A percentile compares a stretch with the other conserved stretches of the same genome.
Evolutionary conservation across 179 eudicot species (phyloP).

Genomic region (Pouteria campechiana): DNA sequence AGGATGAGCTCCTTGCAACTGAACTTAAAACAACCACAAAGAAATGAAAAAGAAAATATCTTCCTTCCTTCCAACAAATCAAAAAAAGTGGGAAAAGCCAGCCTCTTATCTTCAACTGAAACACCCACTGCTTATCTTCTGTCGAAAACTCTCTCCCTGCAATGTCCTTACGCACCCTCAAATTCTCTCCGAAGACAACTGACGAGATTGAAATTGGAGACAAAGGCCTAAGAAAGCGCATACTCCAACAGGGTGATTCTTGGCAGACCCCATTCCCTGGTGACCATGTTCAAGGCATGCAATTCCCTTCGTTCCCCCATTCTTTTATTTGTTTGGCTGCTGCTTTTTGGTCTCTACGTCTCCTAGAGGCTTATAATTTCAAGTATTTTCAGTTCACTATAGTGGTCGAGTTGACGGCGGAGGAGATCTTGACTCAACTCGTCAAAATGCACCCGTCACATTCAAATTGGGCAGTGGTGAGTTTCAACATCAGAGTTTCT

Average conservation of each 20-base stretch:
- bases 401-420: constrained; percentile 20
- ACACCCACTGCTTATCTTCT: constrained; percentile 16
- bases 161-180: constrained; percentile 11
- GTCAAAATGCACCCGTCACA: constrained; percentile 21
- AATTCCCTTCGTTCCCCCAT: not conserved
- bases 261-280: constrained; percentile 37
- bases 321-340: too few species aligned
- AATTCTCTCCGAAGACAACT: not conserved
- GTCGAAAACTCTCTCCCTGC: not conserved
- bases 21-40: too few species aligned
- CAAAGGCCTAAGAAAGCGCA: constrained; percentile 21
- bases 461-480: constrained; percentile 49
- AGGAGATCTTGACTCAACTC: constrained; percentile 19
- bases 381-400: constrained; percentile 27
- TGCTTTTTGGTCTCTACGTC: not conserved
- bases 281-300: constrained; percentile 39
- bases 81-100: constrained; percentile 29
- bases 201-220: constrained; percentile 18
- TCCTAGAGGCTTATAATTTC: too few species aligned
- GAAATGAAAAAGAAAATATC: too few species aligned
- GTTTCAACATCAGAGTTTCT: too few species aligned
- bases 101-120: constrained; percentile 18
- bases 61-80: too few species aligned
- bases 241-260: constrained; percentile 18
- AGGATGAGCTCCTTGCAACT: too few species aligned